Evolutionary conservation across 2,329 filamentous ascomycete species (phyloP), one percentile per base, ranked within the genome.

Genomic region (Pezicula neosporulosa): DNA sequence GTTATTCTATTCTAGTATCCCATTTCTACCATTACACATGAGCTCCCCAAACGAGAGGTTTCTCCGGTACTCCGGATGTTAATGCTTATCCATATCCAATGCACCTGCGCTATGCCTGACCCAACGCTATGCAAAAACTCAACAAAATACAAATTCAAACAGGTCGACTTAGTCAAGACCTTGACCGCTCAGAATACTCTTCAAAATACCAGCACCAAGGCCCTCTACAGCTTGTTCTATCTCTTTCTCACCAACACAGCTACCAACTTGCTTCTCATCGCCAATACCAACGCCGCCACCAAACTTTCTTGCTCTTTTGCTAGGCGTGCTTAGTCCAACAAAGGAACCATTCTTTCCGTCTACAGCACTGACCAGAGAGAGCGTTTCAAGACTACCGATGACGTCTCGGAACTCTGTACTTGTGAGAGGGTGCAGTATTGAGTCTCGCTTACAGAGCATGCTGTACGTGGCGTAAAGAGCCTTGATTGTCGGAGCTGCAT

Each of bases 351-450:
- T 86, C 74, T 81, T 90, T 61, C 74, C 89, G 73, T 79, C 90
- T 66, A 72, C 89, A 63, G 71, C 86, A 70, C 67, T 86, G 6
- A 97, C 78, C 19, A 97, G 74, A 2, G 90, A 92, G 44, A 96
- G 73, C 0, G 92, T 94, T 73, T 99, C 94, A 48, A 99, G 72
- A 60, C 90, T 95, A 35, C 87, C 85, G 18, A 97, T 78, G 5
- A 99, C 92, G 69, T 99, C 94, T 52, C 91, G 84, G 69, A 99
- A 99, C 68, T 99, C 94, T 5, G 90, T 94, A 63, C 83, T 87
- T 2, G 90, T 94, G 2, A 99, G 80, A 1, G 93, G 89, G 60
- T 96, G 91, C 2, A 99, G 79, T 9, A 95, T 77, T n/a, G 91
- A 89, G 63, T 97, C 93, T 35, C 84, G 82, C 52, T 84, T 93